These are phyloP conservation scores for Wickerhamiella allomyrinae DNA, from an alignment of 805 yeast genomes.

Conservation along the genomic window DNA sequence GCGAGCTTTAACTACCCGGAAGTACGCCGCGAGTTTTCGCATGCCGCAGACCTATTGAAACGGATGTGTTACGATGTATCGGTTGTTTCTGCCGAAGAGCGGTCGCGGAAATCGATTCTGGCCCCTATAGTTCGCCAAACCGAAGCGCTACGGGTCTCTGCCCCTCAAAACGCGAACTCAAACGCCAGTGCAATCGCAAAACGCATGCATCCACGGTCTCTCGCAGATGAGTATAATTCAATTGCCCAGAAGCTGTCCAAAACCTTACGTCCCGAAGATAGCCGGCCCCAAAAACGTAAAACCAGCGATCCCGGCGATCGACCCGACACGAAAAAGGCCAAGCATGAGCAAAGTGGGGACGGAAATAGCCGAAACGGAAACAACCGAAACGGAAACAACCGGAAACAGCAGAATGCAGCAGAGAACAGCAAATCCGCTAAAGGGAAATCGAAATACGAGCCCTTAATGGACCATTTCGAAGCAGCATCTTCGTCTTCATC, in stretches of 20 bases:
- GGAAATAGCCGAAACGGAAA: not conserved
- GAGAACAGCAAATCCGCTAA: too few species aligned
- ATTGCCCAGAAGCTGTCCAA: not conserved
- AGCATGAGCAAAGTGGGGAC: not conserved
- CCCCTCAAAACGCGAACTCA: not conserved
- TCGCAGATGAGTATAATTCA: not conserved
- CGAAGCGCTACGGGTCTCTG: not conserved
- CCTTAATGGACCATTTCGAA: constrained; percentile 1
- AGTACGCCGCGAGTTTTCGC: constrained; percentile 58
- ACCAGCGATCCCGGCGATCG: not conserved
- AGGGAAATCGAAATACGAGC: too few species aligned
- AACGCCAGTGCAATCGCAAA: not conserved
- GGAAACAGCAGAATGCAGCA: too few species aligned
- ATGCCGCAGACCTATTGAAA: constrained; percentile 15
- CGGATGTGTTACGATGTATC: constrained; percentile 7
- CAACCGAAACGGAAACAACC: too few species aligned
- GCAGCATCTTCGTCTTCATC: constrained; percentile 1
- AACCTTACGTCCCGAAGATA: not conserved
- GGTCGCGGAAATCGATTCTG: constrained; percentile 11
- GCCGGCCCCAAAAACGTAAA: not conserved
- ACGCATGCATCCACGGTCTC: not conserved
- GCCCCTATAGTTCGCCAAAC: constrained; percentile 9
- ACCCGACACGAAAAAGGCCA: not conserved
- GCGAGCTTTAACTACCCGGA: constrained; percentile 71
- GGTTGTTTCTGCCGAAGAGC: not conserved